These are phyloP conservation scores for Akanthomyces uredinophilus DNA, from an alignment of 2,329 filamentous ascomycete species.

Conservation along the genomic window DNA sequence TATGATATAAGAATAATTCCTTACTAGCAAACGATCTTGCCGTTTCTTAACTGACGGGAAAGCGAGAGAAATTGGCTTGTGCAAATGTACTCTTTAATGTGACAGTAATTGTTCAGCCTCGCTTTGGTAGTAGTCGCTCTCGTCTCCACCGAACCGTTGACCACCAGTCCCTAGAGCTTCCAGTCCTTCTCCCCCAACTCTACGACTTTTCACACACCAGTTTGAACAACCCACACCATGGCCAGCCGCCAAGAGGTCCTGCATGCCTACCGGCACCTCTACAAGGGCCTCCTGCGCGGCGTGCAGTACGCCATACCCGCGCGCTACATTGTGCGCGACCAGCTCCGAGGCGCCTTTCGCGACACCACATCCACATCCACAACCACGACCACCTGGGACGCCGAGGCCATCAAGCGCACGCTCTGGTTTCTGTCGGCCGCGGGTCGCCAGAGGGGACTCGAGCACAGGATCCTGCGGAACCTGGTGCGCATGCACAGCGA, in stretches of 20 bases:
- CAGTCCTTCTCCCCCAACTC: background rate
- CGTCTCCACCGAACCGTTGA: background rate
- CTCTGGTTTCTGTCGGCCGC: constrained; percentile 66
- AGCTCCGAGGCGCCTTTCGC: constrained; percentile 56
- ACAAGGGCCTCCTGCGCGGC: constrained; percentile 61
- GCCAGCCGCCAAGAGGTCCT: constrained; percentile 39
- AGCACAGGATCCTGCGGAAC: constrained; percentile 69
- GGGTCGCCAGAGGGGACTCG: constrained; percentile 56
- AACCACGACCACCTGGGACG: constrained; percentile 28
- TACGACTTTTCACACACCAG: background rate
- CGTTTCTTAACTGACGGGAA: background rate
- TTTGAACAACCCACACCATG: background rate
- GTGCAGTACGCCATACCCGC: constrained; percentile 67
- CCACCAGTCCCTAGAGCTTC: too few species aligned
- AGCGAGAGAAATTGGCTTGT: too few species aligned
- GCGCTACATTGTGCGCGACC: constrained; percentile 56
- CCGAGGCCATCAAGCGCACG: constrained; percentile 55
- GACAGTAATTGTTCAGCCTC: too few species aligned
- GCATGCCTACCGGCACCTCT: constrained; percentile 65
- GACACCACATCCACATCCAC: constrained; percentile 23
- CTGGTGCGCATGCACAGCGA: constrained; percentile 40
- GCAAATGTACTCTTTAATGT: too few species aligned
- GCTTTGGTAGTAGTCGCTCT: too few species aligned
- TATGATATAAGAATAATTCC: background rate
- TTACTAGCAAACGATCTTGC: background rate